A percentile compares a stretch with the other conserved stretches of the same genome.
These are phyloP conservation scores for Trametes elegans DNA, from an alignment of 768 basidiomycete genomes.

Conservation along the genomic window DNA sequence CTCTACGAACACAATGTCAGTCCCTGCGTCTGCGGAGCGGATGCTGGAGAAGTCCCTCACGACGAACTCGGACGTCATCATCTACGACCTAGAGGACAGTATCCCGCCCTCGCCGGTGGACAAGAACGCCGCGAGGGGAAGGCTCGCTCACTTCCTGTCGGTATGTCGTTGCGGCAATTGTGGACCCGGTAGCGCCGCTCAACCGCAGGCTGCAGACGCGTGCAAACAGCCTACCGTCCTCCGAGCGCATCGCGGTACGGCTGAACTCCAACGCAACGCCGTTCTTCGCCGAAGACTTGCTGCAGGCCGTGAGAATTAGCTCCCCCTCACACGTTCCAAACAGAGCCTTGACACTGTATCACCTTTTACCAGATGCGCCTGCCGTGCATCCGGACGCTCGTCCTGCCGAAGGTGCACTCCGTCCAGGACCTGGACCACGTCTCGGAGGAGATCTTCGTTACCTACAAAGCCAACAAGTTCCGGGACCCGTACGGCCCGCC, in stretches of 20 bases:
- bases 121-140: conserved; percentile 56
- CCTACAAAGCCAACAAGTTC: conserved; percentile 24
- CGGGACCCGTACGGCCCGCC: conserved; percentile 29
- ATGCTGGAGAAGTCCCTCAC: conserved; percentile 80
- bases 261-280: conserved; percentile 66
- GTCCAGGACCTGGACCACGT: conserved; percentile 62
- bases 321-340: not conserved
- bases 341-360: too few relatives aligned
- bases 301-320: conserved; percentile 48
- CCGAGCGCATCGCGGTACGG: conserved; percentile 62
- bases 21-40: conserved; percentile 75
- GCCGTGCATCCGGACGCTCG: conserved; percentile 56
- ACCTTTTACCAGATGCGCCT: conserved; percentile 38
- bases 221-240: conserved; percentile 35
- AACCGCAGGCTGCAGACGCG: not conserved
- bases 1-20: too few relatives aligned
- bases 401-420: conserved; percentile 84
- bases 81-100: conserved; percentile 90
- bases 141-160: conserved; percentile 53
- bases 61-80: conserved; percentile 66
- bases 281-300: conserved; percentile 64
- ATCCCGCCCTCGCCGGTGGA: conserved; percentile 59
- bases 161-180: conserved; percentile 45
- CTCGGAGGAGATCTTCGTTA: conserved; percentile 43
- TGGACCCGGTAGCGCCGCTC: too few relatives aligned